Base-by-base conservation (phyloP, 345 rosid genomes). In the Hibiscus mutabilis region DNA sequence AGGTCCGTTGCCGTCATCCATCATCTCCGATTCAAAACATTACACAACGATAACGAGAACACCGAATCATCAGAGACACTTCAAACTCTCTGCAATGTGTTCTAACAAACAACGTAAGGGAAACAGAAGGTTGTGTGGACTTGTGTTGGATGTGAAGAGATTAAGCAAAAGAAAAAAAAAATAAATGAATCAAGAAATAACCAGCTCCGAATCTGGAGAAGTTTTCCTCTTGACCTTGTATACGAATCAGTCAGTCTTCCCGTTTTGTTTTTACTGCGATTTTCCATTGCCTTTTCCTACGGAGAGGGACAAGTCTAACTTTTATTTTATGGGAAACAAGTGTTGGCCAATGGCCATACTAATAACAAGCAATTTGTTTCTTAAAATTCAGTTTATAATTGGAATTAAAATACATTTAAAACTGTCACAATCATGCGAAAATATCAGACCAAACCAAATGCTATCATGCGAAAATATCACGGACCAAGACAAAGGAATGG, bases 1-100 rank as follows among this genome's bases (percentile, higher is more conserved):
- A 42, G 82, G 83, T 18, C 76, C 82, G 73, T 74, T 79, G 55
- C 82, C 84, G 52, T 87, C 91, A 44, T 84, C 90, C 96, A 90
- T 93, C 73, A 89, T 93, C 71, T 76, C 71, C 47, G 71, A 82
- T 4, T 67, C 59, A 59, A 27, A 27, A 19, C 7, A 25, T 46
- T 25, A 44, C 9, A 14, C 8, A 63, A 37, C 21, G 5, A 24
- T 8, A 63, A 37, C 21, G 5, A 24, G 25, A 47, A 37, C 67
- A 62, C 21, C n/a, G 24, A 61, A 61, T 16, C 25, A 61, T 35
- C 9, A 62, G 67, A 10, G 22, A 35, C 25, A 55, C 12, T 19
- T 53, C 40, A 35, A 19, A 53, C 21, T 19, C n/a, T 33, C 11
- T 13, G 19, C 25, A 22, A 35, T 62, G 25, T 35, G 25, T 35